Base-by-base conservation (phyloP, 163 green algal species). In the Chlorella variabilis region DNA sequence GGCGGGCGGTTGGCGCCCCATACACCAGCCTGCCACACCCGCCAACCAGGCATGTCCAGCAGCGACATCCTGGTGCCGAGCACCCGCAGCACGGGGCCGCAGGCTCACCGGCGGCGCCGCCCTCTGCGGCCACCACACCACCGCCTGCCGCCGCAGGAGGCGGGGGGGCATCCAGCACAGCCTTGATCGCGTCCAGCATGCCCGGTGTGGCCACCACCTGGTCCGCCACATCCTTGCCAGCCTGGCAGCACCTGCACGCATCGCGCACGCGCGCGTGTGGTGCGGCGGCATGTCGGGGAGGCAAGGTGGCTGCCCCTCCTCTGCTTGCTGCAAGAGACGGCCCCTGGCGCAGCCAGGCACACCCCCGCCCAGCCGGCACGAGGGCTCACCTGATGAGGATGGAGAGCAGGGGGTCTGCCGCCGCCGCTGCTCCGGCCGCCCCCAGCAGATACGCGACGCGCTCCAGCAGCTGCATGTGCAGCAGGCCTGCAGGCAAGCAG, bases 401-500 rank as follows among this genome's bases (percentile, higher is more conserved):
- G 18, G 58, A 67, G 6, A 85, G 62, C 62, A 85, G 49, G 18
- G 80, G 71, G 13, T 63, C 38, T 25, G 77, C 27, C 4, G 80
- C 80, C 0, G 48, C 62, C 15, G 80, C 71, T 4, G 69, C 42
- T 4, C 69, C 45, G 2, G 49, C 54, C 9, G 41, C 38, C 17
- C 29, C 51, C 36, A 88, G 75, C 49, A 88, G n/a, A 45, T 79
- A 88, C 1, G 31, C 42, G 3, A 70, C 45, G 6, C 84, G 58
- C 59, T 81, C 41, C n/a, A 85, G 70, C 42, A 85, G 75, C 29
- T 68, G 27, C 84, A 87, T 84, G 59, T 84, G 79, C 51, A 86
- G 58, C 49, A 87, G 61, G 8, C 83, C 82, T 71, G 54, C 25
- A 33, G 20, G 36, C 39, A 59, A 27, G 41, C 39, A 74, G 39